Conservation (phyloP, 495 filamentous ascomycete species). For the Aspergillus sclerotioniger region DNA sequence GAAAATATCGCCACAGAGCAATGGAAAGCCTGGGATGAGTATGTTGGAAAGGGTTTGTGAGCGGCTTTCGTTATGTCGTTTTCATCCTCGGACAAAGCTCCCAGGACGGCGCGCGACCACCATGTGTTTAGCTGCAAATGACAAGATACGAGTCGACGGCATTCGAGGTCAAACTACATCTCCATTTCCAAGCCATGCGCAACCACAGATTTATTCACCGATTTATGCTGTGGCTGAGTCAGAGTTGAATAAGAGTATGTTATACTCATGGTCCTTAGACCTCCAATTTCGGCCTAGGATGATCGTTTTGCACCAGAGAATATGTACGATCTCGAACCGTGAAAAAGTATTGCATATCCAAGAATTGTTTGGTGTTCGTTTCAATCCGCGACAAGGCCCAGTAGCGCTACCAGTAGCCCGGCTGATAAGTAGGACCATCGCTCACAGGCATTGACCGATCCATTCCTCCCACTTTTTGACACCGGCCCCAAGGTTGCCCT, state of each 20-base stretch:
- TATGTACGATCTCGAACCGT: neutral
- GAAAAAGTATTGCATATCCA: neutral
- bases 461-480: conserved; percentile 86
- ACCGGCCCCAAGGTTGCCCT: conserved; percentile 51
- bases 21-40: no score
- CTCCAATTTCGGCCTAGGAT: neutral
- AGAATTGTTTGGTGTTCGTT: neutral
- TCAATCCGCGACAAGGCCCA: neutral
- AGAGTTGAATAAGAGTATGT: neutral
- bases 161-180: no score
- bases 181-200: no score
- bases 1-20: no score
- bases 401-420: neutral
- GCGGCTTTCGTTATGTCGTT: no score
- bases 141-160: no score
- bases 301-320: neutral
- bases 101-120: no score
- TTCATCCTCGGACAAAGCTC: no score
- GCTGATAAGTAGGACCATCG: neutral
- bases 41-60: no score
- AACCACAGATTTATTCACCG: neutral
- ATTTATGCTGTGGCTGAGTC: neutral
- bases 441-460: conserved; percentile 64
- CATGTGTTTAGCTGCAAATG: no score
- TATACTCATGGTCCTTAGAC: neutral